phyloP scores from a whole-genome alignment of 2,329 filamentous ascomycete genomes.

The Ophiostoma novo-ulmi region DNA sequence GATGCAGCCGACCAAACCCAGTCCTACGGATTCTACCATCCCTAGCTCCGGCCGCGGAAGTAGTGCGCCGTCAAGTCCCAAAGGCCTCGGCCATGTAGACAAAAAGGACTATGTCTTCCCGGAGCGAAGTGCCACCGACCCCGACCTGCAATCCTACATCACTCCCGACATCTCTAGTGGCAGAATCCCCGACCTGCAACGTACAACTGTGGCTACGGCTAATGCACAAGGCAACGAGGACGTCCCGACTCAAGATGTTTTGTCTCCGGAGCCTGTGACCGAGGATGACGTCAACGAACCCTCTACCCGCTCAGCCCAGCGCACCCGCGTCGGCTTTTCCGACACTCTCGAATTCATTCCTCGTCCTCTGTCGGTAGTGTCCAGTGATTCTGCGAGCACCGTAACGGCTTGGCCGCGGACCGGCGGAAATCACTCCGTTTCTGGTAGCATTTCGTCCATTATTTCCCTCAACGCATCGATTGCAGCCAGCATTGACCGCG shows the following conservation, averaged over 20 bases:
- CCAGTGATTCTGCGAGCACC: conserved; percentile 77
- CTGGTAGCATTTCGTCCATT: conserved; percentile 75
- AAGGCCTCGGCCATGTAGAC: conserved; percentile 44
- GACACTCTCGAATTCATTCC: conserved; percentile 80
- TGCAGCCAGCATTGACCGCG: conserved; percentile 39
- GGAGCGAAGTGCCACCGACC: conserved; percentile 21
- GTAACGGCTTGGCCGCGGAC: conserved; percentile 54
- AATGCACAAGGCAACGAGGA: background rate
- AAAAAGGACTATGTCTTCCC: conserved; percentile 31
- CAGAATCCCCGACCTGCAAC: background rate
- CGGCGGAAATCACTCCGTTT: conserved; percentile 59
- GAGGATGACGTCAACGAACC: conserved; percentile 19
- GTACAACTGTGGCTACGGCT: background rate
- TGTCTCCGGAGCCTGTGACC: background rate
- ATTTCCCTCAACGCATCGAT: conserved; percentile 52
- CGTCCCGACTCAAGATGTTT: background rate
- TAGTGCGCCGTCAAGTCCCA: conserved; percentile 61
- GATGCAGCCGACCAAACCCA: conserved; percentile 53
- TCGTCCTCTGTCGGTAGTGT: conserved; percentile 75
- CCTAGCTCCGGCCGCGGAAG: conserved; percentile 47
- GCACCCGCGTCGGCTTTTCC: conserved; percentile 73
- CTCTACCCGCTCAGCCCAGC: conserved; percentile 33
- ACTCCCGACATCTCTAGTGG: conserved; percentile 4
- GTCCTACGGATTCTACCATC: background rate
- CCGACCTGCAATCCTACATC: conserved; percentile 20